Conservation (phyloP, 305 asterid species). For the Stenogyne calaminthoides region DNA sequence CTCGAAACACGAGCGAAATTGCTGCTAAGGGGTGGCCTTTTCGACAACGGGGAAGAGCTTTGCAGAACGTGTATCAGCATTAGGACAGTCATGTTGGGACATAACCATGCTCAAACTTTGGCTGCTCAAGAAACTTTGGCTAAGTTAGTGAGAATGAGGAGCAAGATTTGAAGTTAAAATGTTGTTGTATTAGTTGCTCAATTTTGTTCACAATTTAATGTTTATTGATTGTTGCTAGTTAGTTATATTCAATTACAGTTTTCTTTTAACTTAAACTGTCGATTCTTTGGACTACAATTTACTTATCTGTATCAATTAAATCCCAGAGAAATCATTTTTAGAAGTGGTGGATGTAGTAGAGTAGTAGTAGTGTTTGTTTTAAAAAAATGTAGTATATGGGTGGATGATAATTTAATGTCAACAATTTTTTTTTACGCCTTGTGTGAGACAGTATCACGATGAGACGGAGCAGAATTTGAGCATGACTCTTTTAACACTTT, state of each 20-base stretch:
- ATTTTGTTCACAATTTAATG: neutral
- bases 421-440: too few relatives aligned
- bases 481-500: too few relatives aligned
- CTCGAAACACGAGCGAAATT: constrained; percentile 74
- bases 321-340: too few relatives aligned
- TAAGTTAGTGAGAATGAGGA: constrained; percentile 87
- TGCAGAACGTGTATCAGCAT: constrained; percentile 85
- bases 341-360: too few relatives aligned
- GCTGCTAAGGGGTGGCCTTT: constrained; percentile 80
- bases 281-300: neutral
- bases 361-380: too few relatives aligned
- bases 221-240: neutral
- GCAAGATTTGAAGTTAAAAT: constrained; percentile 56
- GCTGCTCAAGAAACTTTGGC: constrained; percentile 95
- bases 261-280: neutral
- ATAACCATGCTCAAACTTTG: constrained; percentile 74
- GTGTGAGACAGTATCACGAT: too few relatives aligned
- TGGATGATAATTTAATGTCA: too few relatives aligned
- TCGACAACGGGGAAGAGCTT: constrained; percentile 78
- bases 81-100: constrained; percentile 94
- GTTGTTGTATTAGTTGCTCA: constrained; percentile 14
- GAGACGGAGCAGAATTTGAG: too few relatives aligned
- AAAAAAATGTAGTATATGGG: too few relatives aligned
- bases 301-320: too few relatives aligned
- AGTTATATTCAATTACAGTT: neutral